Evolutionary conservation across 1,139 yeast genomes (phyloP).

Genomic region (Scheffersomyces segobiensis): DNA sequence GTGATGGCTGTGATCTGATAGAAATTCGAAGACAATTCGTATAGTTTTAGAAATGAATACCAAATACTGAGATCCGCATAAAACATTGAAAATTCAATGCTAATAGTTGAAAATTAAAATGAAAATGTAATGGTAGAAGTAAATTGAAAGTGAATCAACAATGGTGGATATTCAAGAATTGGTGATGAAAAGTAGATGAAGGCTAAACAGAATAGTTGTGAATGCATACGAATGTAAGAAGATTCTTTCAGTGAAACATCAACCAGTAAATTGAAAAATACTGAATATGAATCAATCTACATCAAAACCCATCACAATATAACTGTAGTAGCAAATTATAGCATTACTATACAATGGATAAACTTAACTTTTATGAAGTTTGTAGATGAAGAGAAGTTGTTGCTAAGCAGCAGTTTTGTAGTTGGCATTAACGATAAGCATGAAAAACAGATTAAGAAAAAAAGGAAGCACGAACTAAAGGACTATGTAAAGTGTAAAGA

Average conservation of each 20-base stretch:
- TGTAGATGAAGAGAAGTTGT: background rate
- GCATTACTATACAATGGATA: background rate
- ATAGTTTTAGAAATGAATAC: no score
- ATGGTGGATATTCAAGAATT: background rate
- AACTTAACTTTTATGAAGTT: background rate
- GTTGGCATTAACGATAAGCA: background rate
- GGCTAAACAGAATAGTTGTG: no score
- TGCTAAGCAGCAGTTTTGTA: background rate
- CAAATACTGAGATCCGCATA: no score
- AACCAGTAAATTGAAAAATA: no score
- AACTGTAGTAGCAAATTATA: background rate
- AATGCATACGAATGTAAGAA: no score
- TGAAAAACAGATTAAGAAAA: background rate
- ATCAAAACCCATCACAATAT: background rate
- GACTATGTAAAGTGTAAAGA: background rate
- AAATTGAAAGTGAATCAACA: background rate
- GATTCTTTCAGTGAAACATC: no score
- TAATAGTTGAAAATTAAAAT: no score
- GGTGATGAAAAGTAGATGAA: no score
- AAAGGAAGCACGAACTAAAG: constrained; percentile 1
- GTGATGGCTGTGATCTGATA: no score
- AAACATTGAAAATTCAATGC: no score
- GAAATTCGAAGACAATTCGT: no score
- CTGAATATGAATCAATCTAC: background rate
- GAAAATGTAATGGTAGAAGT: no score